phyloP scores from a whole-genome alignment of 345 rosid genomes.

The Populus pruinosa region DNA sequence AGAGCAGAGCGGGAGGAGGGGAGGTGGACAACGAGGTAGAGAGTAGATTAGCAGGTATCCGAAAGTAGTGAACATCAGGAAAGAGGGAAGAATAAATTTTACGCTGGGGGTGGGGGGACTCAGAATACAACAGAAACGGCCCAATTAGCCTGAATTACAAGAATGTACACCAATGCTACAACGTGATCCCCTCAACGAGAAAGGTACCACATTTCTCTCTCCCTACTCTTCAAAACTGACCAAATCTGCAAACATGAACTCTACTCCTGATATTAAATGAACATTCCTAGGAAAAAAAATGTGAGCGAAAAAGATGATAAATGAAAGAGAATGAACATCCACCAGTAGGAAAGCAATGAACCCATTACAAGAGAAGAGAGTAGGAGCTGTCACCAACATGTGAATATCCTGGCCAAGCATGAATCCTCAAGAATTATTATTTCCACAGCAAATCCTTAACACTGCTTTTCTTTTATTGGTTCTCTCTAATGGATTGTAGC shows the following conservation, averaged over 20 bases:
- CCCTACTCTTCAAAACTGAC: slow-evolving; percentile 25
- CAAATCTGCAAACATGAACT: slow-evolving; percentile 15
- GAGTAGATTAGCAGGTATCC: not conserved
- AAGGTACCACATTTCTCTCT: slow-evolving; percentile 1
- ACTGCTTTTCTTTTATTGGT: not conserved
- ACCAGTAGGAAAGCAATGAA: slow-evolving; percentile 20
- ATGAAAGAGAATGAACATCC: slow-evolving; percentile 15
- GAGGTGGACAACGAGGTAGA: not conserved
- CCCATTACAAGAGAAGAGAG: slow-evolving; percentile 14
- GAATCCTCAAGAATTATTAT: slow-evolving; percentile 15
- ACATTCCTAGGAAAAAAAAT: slow-evolving; percentile 7
- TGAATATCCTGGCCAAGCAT: slow-evolving; percentile 22
- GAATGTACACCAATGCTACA: slow-evolving; percentile 26
- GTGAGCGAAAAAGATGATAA: not conserved
- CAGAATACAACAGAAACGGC: slow-evolving; percentile 9
- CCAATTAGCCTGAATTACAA: slow-evolving; percentile 21
- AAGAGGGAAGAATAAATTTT: not conserved
- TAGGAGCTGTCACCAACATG: slow-evolving; percentile 19
- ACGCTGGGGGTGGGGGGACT: not conserved
- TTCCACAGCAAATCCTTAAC: slow-evolving; percentile 7
- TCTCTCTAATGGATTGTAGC: slow-evolving; percentile 54
- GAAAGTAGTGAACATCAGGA: not conserved
- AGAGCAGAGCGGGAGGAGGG: not conserved
- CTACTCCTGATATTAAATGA: slow-evolving; percentile 12
- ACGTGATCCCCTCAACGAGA: slow-evolving; percentile 3